These are phyloP conservation scores for Pseudocercospora cruenta DNA, from an alignment of 2,329 filamentous ascomycete species.

Conservation along the genomic window DNA sequence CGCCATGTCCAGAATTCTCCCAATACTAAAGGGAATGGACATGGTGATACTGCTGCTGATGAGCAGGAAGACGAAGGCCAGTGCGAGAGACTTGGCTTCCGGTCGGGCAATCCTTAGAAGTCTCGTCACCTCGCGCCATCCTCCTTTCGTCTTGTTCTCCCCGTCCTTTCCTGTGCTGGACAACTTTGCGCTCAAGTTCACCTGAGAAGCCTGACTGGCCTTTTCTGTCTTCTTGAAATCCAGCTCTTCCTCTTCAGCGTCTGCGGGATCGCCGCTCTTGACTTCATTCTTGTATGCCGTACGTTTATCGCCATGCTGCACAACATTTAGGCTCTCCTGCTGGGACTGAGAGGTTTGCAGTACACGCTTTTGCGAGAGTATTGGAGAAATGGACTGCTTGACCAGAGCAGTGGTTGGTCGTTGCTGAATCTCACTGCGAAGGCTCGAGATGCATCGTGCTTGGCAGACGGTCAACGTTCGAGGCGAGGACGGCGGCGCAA, in stretches of 20 bases:
- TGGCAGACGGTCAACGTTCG: constrained; percentile 6
- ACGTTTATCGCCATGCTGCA: constrained; percentile 18
- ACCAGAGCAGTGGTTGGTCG: constrained; percentile 20
- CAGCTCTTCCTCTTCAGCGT: constrained; percentile 54
- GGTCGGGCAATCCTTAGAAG: constrained; percentile 87
- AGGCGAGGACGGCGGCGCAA: background rate
- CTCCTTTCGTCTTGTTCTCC: constrained; percentile 53
- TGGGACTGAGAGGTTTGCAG: constrained; percentile 27
- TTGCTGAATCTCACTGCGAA: constrained; percentile 6
- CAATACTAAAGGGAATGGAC: constrained; percentile 95
- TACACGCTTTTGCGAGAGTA: constrained; percentile 19
- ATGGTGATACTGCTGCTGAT: constrained; percentile 92
- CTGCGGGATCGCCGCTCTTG: constrained; percentile 34
- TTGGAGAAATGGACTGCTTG: constrained; percentile 9
- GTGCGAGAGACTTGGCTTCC: constrained; percentile 75
- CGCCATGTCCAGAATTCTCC: constrained; percentile 89
- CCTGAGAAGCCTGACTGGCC: constrained; percentile 80
- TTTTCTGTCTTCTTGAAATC: constrained; percentile 77
- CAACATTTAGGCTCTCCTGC: constrained; percentile 20
- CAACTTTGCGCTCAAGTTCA: constrained; percentile 85
- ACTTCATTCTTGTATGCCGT: constrained; percentile 26
- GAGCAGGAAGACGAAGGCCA: constrained; percentile 83
- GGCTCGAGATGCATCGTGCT: constrained; percentile 26
- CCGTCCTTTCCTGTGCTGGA: constrained; percentile 72
- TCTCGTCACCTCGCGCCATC: constrained; percentile 77